These are phyloP conservation scores for Mortierella sp. DNA, from an alignment of 371 early-diverging fungal species.

Conservation along the genomic window DNA sequence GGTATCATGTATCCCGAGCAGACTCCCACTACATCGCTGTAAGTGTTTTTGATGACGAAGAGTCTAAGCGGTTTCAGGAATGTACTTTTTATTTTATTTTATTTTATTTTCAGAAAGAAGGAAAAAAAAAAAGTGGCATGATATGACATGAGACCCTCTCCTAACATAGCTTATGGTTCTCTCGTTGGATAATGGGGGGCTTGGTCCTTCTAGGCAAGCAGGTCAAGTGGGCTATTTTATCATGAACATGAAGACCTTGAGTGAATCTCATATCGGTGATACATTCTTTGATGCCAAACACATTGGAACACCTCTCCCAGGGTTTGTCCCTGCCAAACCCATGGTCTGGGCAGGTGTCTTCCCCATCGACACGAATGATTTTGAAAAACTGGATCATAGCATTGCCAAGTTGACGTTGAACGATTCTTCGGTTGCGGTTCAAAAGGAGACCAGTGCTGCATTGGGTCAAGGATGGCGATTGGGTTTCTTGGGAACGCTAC, in stretches of 20 bases:
- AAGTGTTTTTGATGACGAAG: constrained; percentile 41
- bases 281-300: constrained; percentile 82
- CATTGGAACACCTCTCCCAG: constrained; percentile 81
- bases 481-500: constrained; percentile 95
- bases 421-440: constrained; percentile 92
- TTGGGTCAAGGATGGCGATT: constrained; percentile 97
- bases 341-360: constrained; percentile 92
- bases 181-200: too few species aligned
- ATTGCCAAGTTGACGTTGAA: constrained; percentile 93
- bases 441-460: constrained; percentile 88
- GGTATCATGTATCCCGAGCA: constrained; percentile 97
- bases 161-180: too few species aligned
- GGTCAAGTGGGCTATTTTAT: constrained; percentile 97
- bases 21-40: constrained; percentile 77
- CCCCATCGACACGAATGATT: constrained; percentile 92
- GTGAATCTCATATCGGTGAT: constrained; percentile 97
- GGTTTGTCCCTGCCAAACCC: constrained; percentile 92
- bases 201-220: constrained; percentile 73
- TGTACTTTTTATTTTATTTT: background rate
- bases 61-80: background rate
- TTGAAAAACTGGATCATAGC: constrained; percentile 87
- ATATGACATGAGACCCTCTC: background rate
- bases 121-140: constrained; percentile 12
- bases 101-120: too few species aligned
- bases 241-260: constrained; percentile 91